Evolutionary conservation across 1,284 basidiomycete genomes (phyloP).

Genomic region (Malassezia dermatis): DNA sequence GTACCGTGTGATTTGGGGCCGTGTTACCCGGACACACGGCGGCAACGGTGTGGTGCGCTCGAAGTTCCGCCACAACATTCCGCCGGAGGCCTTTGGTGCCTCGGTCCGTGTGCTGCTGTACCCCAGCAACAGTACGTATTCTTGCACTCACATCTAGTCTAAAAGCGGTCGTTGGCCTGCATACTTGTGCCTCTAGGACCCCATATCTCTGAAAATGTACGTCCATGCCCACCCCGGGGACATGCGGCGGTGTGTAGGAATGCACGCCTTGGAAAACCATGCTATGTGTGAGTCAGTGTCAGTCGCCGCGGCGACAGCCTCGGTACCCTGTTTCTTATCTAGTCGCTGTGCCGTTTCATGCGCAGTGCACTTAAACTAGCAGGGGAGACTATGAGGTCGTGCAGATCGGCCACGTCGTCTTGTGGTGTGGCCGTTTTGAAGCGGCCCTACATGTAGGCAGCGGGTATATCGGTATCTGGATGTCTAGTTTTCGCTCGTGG

Average conservation of each 20-base stretch:
- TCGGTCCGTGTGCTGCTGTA: constrained; percentile 76
- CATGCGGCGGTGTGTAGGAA: constrained; percentile 6
- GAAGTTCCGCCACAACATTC: constrained; percentile 94
- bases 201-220: constrained; percentile 14
- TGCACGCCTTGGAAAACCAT: constrained; percentile 6
- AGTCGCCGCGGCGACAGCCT: background rate
- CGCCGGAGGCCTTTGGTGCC: constrained; percentile 88
- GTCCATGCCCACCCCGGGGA: background rate
- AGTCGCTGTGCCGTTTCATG: constrained; percentile 12
- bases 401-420: constrained; percentile 31
- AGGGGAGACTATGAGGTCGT: constrained; percentile 27
- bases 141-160: constrained; percentile 9
- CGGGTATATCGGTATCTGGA: constrained; percentile 8
- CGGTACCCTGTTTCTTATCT: constrained; percentile 14
- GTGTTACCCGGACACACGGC: constrained; percentile 50
- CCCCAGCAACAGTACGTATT: constrained; percentile 29
- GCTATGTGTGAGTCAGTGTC: background rate
- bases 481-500: background rate
- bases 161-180: constrained; percentile 9
- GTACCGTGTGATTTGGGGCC: constrained; percentile 95
- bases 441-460: constrained; percentile 24
- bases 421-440: constrained; percentile 34
- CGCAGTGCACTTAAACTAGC: constrained; percentile 29
- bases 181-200: constrained; percentile 10
- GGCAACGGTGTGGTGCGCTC: constrained; percentile 91